These are phyloP conservation scores for Phytophthora melonis DNA, from an alignment of 352 stramenopile genomes.

Conservation along the genomic window DNA sequence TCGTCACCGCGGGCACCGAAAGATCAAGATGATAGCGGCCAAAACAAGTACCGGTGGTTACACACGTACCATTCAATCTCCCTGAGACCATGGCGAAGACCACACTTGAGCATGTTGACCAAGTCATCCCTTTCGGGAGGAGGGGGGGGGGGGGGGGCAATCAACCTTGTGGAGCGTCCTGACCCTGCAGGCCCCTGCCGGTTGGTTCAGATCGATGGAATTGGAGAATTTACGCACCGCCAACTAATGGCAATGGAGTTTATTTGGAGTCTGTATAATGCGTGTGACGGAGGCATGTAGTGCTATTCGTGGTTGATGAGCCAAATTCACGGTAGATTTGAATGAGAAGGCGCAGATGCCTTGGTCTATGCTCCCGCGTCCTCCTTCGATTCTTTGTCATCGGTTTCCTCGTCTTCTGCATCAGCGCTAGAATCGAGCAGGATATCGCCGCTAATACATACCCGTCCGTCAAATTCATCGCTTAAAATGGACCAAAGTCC, in stretches of 20 bases:
- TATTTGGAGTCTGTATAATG: neutral
- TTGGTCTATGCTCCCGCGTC: neutral
- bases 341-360: neutral
- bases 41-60: neutral
- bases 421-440: neutral
- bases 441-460: constrained; percentile 14
- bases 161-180: neutral
- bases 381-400: neutral
- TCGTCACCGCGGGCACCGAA: neutral
- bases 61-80: neutral
- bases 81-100: neutral
- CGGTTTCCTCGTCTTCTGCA: neutral
- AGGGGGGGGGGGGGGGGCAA: too few species aligned
- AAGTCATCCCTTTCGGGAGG: neutral
- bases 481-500: constrained; percentile 10
- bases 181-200: neutral
- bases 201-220: neutral
- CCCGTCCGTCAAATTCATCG: constrained; percentile 8
- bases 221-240: neutral
- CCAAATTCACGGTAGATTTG: neutral
- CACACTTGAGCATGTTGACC: neutral
- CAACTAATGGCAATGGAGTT: neutral
- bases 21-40: neutral
- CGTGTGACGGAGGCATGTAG: neutral
- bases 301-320: neutral